Evolutionary conservation across 1,139 yeast genomes (phyloP).

Genomic region (Blastobotrys persicus): DNA sequence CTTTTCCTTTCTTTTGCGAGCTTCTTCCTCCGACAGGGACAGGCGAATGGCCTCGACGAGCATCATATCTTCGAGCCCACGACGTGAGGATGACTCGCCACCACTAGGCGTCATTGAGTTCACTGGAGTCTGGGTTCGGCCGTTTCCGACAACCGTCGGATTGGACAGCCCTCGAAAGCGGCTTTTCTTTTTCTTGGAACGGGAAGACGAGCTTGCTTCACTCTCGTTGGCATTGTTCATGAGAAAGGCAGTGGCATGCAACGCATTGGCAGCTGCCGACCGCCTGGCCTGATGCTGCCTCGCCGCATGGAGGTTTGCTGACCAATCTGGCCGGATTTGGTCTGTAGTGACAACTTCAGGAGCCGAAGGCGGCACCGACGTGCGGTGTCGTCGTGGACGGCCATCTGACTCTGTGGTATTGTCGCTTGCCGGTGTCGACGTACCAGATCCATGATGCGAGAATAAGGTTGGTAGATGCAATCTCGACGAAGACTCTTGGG

Average conservation of each 20-base stretch:
- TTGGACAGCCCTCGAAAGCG: constrained; percentile 1
- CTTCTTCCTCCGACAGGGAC: constrained; percentile 22
- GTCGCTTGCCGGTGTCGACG: constrained; percentile 17
- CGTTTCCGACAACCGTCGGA: constrained; percentile 5
- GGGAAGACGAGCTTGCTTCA: constrained; percentile 21
- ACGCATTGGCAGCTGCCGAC: constrained; percentile 91
- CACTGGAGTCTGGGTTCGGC: neutral
- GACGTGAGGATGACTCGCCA: constrained; percentile 7
- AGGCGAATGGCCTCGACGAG: constrained; percentile 78
- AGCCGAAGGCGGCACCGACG: constrained; percentile 30
- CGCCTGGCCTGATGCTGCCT: constrained; percentile 75
- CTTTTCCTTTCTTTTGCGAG: constrained; percentile 15
- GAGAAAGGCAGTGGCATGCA: constrained; percentile 75
- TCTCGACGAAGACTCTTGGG: constrained; percentile 5
- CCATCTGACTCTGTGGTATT: constrained; percentile 2
- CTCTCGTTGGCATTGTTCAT: constrained; percentile 33
- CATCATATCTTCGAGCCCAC: constrained; percentile 71
- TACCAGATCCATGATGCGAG: constrained; percentile 10
- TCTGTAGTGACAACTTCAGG: constrained; percentile 64
- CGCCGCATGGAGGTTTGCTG: constrained; percentile 64
- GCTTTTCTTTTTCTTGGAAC: constrained; percentile 14
- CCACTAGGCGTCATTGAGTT: neutral
- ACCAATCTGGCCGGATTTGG: constrained; percentile 91
- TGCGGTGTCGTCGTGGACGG: constrained; percentile 23
- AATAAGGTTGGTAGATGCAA: constrained; percentile 6